Evolutionary conservation across 2,329 filamentous ascomycete genomes (phyloP), one percentile per base, ranked within the genome.

Genomic region (Pestalotiopsis sp.): DNA sequence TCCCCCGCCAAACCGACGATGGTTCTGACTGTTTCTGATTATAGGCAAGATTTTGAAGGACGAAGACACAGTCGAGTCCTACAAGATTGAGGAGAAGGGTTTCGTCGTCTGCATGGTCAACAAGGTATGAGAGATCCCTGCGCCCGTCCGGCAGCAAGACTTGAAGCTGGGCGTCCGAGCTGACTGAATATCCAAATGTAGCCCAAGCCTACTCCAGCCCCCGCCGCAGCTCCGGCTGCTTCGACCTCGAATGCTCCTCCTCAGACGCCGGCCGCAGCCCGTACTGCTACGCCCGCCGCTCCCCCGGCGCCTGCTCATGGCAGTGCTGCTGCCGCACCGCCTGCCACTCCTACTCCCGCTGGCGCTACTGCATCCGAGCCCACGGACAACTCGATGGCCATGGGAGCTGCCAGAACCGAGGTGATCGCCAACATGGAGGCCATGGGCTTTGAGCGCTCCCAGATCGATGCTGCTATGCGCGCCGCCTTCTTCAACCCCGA

Each of bases 61-160:
- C 92, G 94, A 94, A 71, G 96, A 98, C 79, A 97, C 95, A 2
- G 93, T 99, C 75, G 94, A 94, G 82, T 95, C 93, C 56, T 98
- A 98, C 86, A 97, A 94, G 83, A 98, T 99, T 72, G 95, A 99
- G 83, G 96, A 98, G 88, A 99, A 98, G 87, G 96, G 96, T 49
- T 99, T 98, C 81, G 94, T 99, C 77, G 96, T 99, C 70, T 99
- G 96, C 85, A 97, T 99, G 91, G 91, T 97, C 76, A 94, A 93
- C 80, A 98, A 98, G 93, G 95, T 97, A 85, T 72, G 81, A 71
- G 67, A n/a, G 25, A 36, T n/a, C 2, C 17, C 14, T 57, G 45
- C 41, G 49, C 63, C 31, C 23, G 2, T 31, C 4, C 41, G 36
- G 69, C 57, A 65, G 70, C 31, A 17, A 45, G 58, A 52, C 69